Percentiles rank a stretch among this genome's conserved stretches.
These are phyloP conservation scores for Fusarium proliferatum DNA, from an alignment of 2,329 filamentous ascomycete genomes.

Conservation along the genomic window DNA sequence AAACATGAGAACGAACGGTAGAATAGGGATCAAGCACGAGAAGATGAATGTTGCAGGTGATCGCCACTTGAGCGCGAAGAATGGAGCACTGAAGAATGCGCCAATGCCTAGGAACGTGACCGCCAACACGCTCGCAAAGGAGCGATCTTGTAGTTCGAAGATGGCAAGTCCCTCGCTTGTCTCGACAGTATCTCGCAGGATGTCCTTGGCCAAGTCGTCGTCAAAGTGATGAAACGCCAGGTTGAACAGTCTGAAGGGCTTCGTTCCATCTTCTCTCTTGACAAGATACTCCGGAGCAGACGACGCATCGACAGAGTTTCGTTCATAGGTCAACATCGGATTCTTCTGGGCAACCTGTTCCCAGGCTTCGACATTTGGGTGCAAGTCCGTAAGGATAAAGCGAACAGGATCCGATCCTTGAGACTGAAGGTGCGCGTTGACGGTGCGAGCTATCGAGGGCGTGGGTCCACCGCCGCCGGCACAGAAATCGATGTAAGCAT, in stretches of 20 bases:
- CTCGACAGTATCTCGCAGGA: constrained; percentile 72
- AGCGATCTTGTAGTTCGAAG: constrained; percentile 79
- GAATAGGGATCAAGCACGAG: constrained; percentile 72
- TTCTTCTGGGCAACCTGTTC: constrained; percentile 61
- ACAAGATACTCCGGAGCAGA: constrained; percentile 65
- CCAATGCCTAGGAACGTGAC: constrained; percentile 64
- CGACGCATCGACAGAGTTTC: constrained; percentile 72
- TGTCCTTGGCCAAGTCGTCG: constrained; percentile 68
- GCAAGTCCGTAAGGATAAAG: constrained; percentile 74
- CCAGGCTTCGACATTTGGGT: constrained; percentile 73
- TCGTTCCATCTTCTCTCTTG: constrained; percentile 51
- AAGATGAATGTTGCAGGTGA: constrained; percentile 70
- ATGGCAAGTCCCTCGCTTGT: constrained; percentile 76
- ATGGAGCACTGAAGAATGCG: constrained; percentile 62
- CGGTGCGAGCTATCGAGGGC: constrained; percentile 68
- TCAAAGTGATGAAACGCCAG: constrained; percentile 83
- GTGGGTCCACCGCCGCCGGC: constrained; percentile 79
- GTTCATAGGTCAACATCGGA: constrained; percentile 68
- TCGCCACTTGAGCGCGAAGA: constrained; percentile 63
- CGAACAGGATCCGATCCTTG: constrained; percentile 52
- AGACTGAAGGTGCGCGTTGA: constrained; percentile 61
- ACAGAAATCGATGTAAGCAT: constrained; percentile 80
- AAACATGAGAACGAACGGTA: constrained; percentile 75
- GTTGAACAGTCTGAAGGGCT: constrained; percentile 77
- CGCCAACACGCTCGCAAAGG: constrained; percentile 63